Evolutionary conservation across 2,329 filamentous ascomycete species (phyloP), one percentile per base, ranked within the genome.

Genomic region (Nothopassalora personata): DNA sequence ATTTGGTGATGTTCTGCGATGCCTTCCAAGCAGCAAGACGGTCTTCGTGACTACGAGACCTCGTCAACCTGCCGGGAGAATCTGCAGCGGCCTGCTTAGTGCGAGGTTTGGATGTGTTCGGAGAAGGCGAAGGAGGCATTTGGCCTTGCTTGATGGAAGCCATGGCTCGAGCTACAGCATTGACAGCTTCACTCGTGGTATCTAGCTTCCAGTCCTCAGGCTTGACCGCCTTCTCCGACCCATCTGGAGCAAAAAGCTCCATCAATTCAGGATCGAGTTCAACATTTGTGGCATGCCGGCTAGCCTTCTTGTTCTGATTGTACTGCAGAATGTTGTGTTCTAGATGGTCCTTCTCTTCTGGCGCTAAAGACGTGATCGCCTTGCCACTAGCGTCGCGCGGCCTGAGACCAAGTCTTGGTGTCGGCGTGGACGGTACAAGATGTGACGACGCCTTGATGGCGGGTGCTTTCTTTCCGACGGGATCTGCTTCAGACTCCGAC

Each of bases 401-500:
- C 34, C 49, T 11, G 13, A 51, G 30, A n/a, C 49, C 30, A 34
- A 9, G 9, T 10, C 49, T 30, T 23, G 28, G 47, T 55, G 53
- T 51, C 48, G 36, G 30, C 52, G 45, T 48, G 19, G 34, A 48
- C 52, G 33, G 54, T 49, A 62, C 58, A 13, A 57, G 43, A 56
- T 76, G 74, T 7, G 68, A 56, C 46, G 73, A 73, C 6, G 73
- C 74, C 56, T 72, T 74, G 28, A 66, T 63, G 11, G 74, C 73
- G n/a, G 74, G 73, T 4, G 71, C 70, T n/a, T 62, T 63, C 30
- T 60, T 63, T n/a, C 28, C 48, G 13, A 60, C 54, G 28, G 50
- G 58, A 49, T 74, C 72, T 28, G 67, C 66, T 56, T 74, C 73
- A 6, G 73, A 72, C 57, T 76, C 73, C 8, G 64, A 72, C 23